A percentile compares a stretch with the other conserved stretches of the same genome.
phyloP scores from a whole-genome alignment of 139 green algal genomes.

The Chlorokybus atmophyticus region DNA sequence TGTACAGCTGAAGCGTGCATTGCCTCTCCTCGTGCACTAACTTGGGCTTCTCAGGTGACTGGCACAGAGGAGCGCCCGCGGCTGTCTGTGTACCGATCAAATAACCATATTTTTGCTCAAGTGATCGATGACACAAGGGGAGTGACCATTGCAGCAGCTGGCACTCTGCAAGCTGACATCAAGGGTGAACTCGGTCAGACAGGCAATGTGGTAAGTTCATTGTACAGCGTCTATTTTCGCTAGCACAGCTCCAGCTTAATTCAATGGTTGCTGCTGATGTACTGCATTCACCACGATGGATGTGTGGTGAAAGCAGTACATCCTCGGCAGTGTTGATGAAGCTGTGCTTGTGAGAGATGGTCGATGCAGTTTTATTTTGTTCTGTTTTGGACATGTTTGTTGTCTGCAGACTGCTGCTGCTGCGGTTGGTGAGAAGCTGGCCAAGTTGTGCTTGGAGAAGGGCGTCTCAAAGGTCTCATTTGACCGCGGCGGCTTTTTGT shows the following conservation, averaged over 20 bases:
- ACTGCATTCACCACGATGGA: too few relatives aligned
- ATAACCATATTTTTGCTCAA: slow-evolving; percentile 96
- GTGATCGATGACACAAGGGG: slow-evolving; percentile 79
- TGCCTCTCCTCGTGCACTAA: too few relatives aligned
- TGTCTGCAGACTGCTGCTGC: slow-evolving; percentile 18
- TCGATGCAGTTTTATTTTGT: slow-evolving; percentile 5
- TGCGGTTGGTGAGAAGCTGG: slow-evolving; percentile 74
- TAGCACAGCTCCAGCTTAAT: too few relatives aligned
- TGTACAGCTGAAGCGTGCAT: too few relatives aligned
- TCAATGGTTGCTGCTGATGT: too few relatives aligned
- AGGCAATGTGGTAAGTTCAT: too few relatives aligned
- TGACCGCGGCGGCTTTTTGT: slow-evolving; percentile 84
- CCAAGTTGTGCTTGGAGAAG: slow-evolving; percentile 60
- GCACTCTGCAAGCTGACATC: too few relatives aligned
- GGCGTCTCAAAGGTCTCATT: slow-evolving; percentile 69
- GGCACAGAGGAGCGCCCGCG: slow-evolving; percentile 78
- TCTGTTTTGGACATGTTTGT: slow-evolving; percentile 9
- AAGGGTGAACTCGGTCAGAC: too few relatives aligned
- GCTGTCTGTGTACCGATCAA: slow-evolving; percentile 85
- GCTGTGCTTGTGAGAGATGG: too few relatives aligned
- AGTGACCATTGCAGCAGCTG: slow-evolving; percentile 66
- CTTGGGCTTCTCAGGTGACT: slow-evolving; percentile 50
- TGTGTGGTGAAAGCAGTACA: too few relatives aligned
- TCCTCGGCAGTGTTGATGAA: too few relatives aligned
- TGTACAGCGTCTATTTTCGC: too few relatives aligned